Evolutionary conservation across 139 green algal species (phyloP), one percentile per base, ranked within the genome.

Genomic region (Nannochloris sp.): DNA sequence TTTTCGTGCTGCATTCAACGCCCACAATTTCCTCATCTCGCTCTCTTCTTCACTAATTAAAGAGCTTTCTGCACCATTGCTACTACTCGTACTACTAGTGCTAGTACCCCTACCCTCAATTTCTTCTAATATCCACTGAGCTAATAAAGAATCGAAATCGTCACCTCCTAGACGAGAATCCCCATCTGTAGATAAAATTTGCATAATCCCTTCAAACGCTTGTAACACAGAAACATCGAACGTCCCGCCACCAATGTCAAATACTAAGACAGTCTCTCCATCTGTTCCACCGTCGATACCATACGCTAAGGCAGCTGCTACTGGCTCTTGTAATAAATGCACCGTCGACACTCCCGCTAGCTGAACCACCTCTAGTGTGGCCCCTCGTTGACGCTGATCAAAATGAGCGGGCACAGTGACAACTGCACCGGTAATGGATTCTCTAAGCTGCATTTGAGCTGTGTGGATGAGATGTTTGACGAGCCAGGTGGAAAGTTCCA

Each of bases 191-290:
- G 68, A 65, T 44, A 95, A 45, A 34, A 93, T 83, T 68, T 92
- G 72, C 54, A 89, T 60, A 34, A 78, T 74, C 14, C 75, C 87
- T 31, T 92, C 87, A 65, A 91, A 92, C 1, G 68, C 76, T 31
- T 95, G 87, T 6, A 96, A 62, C 4, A 96, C 36, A 61, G 54
- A 66, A 25, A 95, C 58, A 51, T 96, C 89, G 39, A 83, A 79
- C 0, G 89, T 96, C 36, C 89, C 89, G 4, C 89, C 89, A 1
- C 89, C 89, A 27, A 95, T 67, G 65, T 96, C 89, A 67, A 92
- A 82, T 57, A 96, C 88, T 27, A 95, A 79, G 45, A 94, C 63
- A 0, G 78, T 87, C 27, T 73, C 66, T 12, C 61, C 72, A 33
- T 63, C 76, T 19, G 31, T 65, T 39, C 64, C 61, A 35, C 64